Conservation (phyloP, 1,284 basidiomycete genomes). For the Peniophora sp. region DNA sequence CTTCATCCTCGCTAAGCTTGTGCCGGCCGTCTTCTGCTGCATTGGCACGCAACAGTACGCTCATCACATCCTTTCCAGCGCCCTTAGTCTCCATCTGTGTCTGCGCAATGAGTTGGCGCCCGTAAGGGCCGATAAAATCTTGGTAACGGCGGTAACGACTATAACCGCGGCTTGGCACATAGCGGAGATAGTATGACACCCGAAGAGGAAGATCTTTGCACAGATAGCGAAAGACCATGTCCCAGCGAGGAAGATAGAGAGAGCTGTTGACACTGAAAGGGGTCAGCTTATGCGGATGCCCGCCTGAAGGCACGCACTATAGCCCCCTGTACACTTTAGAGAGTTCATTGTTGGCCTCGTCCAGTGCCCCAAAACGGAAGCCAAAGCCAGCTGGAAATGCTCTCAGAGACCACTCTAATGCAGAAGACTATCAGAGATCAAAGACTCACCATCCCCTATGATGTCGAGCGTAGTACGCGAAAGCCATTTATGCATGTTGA, state of each 20-base stretch:
- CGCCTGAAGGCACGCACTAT: slow-evolving; percentile 17
- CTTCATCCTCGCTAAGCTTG: slow-evolving; percentile 17
- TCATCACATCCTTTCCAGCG: slow-evolving; percentile 20
- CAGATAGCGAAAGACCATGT: slow-evolving; percentile 12
- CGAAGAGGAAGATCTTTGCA: slow-evolving; percentile 18
- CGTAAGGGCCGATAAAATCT: slow-evolving; percentile 16
- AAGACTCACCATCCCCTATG: slow-evolving; percentile 19
- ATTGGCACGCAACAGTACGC: slow-evolving; percentile 19
- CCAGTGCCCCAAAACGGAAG: slow-evolving; percentile 20
- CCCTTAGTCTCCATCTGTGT: slow-evolving; percentile 7
- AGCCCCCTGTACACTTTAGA: slow-evolving; percentile 18
- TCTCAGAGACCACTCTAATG: neutral
- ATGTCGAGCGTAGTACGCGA: slow-evolving; percentile 23
- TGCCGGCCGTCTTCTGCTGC: slow-evolving; percentile 11
- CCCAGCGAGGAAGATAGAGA: slow-evolving; percentile 9
- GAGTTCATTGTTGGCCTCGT: slow-evolving; percentile 17
- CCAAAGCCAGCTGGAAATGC: slow-evolving; percentile 19
- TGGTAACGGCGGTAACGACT: slow-evolving; percentile 14
- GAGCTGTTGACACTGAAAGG: slow-evolving; percentile 9
- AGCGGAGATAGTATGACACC: slow-evolving; percentile 12
- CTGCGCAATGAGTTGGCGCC: slow-evolving; percentile 14
- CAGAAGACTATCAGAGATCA: neutral
- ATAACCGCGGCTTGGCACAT: slow-evolving; percentile 17
- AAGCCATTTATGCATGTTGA: slow-evolving; percentile 15
- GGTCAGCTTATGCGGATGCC: neutral